Base-by-base conservation (phyloP, 371 early-diverging fungal species). In the Cladochytrium tenue region DNA sequence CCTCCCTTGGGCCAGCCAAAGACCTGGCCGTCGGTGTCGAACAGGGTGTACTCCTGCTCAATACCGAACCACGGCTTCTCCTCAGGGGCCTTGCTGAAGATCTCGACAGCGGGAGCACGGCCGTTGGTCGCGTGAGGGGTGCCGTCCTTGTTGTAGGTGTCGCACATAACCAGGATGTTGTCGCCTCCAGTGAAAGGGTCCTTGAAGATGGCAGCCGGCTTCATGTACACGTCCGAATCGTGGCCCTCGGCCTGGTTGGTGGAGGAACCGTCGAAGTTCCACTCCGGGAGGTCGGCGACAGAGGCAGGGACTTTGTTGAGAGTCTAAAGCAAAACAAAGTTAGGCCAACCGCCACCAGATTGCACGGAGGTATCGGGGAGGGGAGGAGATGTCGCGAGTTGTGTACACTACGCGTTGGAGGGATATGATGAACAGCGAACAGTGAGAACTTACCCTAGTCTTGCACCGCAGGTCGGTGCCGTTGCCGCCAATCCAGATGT, bases 181-280 rank as follows among this genome's bases (percentile, higher is more conserved):
- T 83, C 81, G 30, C 86, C 86, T 55, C 82, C 78, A 63, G 82
- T 80, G 82, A 87, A 87, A 50, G 87, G 87, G 72, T 87, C 87
- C 61, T 73, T 74, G 58, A 73, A 87, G 31, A 87, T 69, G 51
- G 87, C 77, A 57, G 75, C 81, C 17, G 87, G 87, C 51, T 78
- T 69, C 60, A 87, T 75, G 58, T 84, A 70, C 43, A 85, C 78
- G 73, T 87, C 87, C 53, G 87, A 87, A 57, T 87, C 79, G 61
- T 87, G 80, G 52, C 86, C 86, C 53, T 80, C 76, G 31, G 87
- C 82, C 76, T 87, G 87, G 33, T 79, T 81, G 56, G 87, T 87
- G 25, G 85, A 84, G 32, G 83, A 83, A 58, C 87, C 87, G 76
- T 87, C 87, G 63, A 76, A 87, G 64, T 84, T 83, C 87, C 87